Conservation (phyloP, 2,329 filamentous ascomycete species). For the Penicillium sp. region DNA sequence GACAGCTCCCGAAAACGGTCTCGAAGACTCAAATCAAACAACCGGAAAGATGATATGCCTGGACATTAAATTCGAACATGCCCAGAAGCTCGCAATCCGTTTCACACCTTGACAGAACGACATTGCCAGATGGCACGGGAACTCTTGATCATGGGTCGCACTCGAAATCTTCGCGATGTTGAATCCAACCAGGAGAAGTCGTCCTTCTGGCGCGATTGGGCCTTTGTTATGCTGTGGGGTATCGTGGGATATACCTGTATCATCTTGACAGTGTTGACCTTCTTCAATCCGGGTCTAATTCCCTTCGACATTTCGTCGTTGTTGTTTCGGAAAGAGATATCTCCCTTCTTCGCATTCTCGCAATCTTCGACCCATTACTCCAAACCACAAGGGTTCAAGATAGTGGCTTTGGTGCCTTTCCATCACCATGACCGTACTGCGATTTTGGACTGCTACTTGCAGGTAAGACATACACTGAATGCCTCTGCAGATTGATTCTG, state of each 20-base stretch:
- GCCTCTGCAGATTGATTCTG: neutral
- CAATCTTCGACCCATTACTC: constrained; percentile 24
- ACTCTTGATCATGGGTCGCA: constrained; percentile 23
- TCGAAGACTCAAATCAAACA: neutral
- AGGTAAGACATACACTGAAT: constrained; percentile 23
- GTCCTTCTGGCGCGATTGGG: constrained; percentile 24
- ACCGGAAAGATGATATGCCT: constrained; percentile 1
- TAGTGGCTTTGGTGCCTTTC: constrained; percentile 45
- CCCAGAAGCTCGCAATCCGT: neutral
- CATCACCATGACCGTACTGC: constrained; percentile 33
- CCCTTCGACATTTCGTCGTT: constrained; percentile 20
- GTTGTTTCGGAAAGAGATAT: constrained; percentile 23
- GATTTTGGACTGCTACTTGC: constrained; percentile 46
- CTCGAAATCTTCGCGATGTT: constrained; percentile 17
- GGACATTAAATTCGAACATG: constrained; percentile 2
- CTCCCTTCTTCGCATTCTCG: constrained; percentile 35
- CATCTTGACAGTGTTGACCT: constrained; percentile 22
- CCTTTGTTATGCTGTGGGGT: constrained; percentile 22
- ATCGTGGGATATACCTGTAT: constrained; percentile 25
- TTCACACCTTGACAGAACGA: neutral
- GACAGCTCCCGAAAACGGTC: constrained; percentile 4
- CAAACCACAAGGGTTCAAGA: constrained; percentile 39
- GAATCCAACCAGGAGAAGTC: constrained; percentile 18
- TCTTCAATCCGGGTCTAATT: constrained; percentile 21
- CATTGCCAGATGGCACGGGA: constrained; percentile 2